phyloP scores from a whole-genome alignment of 306 rosid genomes.

The Medicago arabica region DNA sequence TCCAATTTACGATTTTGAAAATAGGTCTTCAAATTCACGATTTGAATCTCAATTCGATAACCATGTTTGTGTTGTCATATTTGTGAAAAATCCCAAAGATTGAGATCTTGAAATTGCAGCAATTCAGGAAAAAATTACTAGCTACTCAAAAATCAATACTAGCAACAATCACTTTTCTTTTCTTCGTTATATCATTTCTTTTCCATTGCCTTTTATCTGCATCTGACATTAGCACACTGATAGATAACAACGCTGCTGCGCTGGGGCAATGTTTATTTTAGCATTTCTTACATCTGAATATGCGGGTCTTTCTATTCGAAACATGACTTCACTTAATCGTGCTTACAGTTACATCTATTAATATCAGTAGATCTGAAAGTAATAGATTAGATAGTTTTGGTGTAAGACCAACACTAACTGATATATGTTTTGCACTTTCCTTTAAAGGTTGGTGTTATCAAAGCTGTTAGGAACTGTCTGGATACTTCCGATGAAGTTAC shows the following conservation, averaged over 20 bases:
- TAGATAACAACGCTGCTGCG: neutral
- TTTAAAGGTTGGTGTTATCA: conserved; percentile 72
- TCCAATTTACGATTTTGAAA: neutral
- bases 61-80: neutral
- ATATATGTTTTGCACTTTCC: conserved; percentile 32
- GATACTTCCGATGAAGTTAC: conserved; percentile 71
- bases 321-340: neutral
- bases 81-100: neutral
- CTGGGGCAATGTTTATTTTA: conserved; percentile 3
- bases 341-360: neutral
- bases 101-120: conserved; percentile 27
- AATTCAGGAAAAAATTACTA: conserved; percentile 2
- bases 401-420: conserved; percentile 27
- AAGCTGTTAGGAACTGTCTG: conserved; percentile 70
- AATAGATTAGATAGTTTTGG: conserved; percentile 1
- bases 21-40: neutral
- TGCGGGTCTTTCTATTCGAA: neutral
- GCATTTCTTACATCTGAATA: conserved; percentile 24
- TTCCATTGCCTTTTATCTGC: conserved; percentile 30
- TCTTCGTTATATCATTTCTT: conserved; percentile 16
- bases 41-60: neutral
- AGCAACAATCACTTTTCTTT: neutral
- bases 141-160: neutral
- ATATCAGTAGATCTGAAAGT: neutral
- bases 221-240: neutral